Percentiles rank a stretch among this genome's conserved stretches.
Conservation (phyloP, 78 protist species). For the Dictyostelium capitatum region DNA sequence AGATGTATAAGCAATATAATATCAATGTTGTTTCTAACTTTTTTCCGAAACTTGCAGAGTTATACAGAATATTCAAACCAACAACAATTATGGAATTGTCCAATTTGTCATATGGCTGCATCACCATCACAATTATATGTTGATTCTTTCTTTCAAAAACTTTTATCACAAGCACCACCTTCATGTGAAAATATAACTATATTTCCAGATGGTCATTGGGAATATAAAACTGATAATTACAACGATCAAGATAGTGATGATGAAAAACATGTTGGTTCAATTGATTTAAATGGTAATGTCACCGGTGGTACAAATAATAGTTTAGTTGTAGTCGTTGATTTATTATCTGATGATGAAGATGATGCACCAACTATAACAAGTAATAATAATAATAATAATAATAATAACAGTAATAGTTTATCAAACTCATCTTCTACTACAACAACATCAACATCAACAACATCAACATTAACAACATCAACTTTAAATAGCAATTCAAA, state of each 20-base stretch:
- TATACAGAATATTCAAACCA: slow-evolving; percentile 34
- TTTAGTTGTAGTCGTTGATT: not conserved
- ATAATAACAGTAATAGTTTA: not conserved
- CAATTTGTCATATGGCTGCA: slow-evolving; percentile 22
- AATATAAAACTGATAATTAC: not conserved
- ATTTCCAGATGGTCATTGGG: slow-evolving; percentile 26
- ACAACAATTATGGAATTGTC: slow-evolving; percentile 69
- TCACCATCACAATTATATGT: not conserved
- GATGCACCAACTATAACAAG: too few relatives aligned
- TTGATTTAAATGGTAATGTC: not conserved
- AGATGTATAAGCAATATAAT: too few relatives aligned
- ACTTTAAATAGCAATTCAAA: not conserved
- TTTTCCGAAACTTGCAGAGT: not conserved
- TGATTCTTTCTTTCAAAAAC: slow-evolving; percentile 15
- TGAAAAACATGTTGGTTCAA: too few relatives aligned
- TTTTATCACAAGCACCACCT: slow-evolving; percentile 7
- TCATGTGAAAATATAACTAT: slow-evolving; percentile 15
- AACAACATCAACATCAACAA: not conserved
- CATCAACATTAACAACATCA: not conserved
- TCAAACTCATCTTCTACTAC: not conserved
- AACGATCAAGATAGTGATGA: not conserved
- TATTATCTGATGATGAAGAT: not conserved
- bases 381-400: not conserved
- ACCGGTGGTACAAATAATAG: not conserved
- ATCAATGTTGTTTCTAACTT: too few relatives aligned